Evolutionary conservation across 192 early-diverging fungal genomes (phyloP).

Genomic region (Coemansia sp.): DNA sequence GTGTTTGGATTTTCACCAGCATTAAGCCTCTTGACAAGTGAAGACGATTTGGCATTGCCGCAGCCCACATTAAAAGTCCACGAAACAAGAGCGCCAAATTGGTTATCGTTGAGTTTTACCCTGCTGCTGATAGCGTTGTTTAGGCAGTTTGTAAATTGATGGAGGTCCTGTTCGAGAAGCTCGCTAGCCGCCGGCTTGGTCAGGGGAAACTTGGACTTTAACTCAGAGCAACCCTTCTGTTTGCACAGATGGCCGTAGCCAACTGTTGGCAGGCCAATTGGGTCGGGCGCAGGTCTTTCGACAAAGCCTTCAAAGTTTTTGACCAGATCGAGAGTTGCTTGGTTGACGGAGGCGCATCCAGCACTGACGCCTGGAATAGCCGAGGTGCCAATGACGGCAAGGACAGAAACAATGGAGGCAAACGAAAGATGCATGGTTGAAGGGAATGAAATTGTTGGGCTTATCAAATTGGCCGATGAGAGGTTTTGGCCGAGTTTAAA

Average conservation of each 20-base stretch:
- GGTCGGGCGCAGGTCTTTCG: slow-evolving; percentile 24
- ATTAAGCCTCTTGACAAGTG: slow-evolving; percentile 19
- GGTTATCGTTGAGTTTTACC: slow-evolving; percentile 23
- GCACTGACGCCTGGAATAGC: background rate
- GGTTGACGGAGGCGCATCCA: background rate
- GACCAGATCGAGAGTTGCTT: background rate
- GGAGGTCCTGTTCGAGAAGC: background rate
- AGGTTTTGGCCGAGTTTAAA: no score
- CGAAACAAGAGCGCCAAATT: slow-evolving; percentile 29
- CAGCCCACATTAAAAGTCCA: slow-evolving; percentile 38
- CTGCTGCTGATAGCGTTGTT: background rate
- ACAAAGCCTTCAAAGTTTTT: slow-evolving; percentile 28
- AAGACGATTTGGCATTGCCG: slow-evolving; percentile 6
- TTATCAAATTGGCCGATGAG: no score
- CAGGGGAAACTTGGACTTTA: slow-evolving; percentile 11
- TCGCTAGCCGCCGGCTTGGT: slow-evolving; percentile 4
- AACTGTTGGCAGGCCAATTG: slow-evolving; percentile 36
- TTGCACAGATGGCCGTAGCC: slow-evolving; percentile 30
- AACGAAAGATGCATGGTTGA: background rate
- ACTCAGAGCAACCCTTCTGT: slow-evolving; percentile 11
- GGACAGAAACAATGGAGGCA: background rate
- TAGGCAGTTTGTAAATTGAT: slow-evolving; percentile 13
- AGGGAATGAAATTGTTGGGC: no score
- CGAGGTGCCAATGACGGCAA: background rate
- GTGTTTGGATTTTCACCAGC: slow-evolving; percentile 11